Evolutionary conservation across 768 basidiomycete species (phyloP), one percentile per base, ranked within the genome.

Genomic region (Dentipellis sp.): DNA sequence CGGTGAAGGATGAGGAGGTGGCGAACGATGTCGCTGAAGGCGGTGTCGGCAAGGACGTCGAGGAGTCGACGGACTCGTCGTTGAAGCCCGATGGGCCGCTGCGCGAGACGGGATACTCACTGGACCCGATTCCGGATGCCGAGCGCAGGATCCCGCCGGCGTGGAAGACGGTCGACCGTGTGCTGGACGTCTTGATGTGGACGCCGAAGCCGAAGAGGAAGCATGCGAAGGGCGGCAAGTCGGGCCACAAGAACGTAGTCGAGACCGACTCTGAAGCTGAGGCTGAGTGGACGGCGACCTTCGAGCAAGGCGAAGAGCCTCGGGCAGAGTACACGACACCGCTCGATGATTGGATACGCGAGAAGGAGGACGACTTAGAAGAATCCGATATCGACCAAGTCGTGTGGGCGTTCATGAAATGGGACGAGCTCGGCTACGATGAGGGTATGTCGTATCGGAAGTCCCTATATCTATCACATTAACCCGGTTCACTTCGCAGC

Each of bases 131-230:
- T 23, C 76, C 79, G 0, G 84, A 93, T 54, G 94, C 93, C 2
- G 83, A 88, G 61, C 72, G 69, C 14, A 77, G 80, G 56, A 86
- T 97, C 19, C 91, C 93, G 7, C 71, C 71, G 0, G 74, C 80
- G 7, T 97, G 95, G 95, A 86, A 84, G 69, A 91, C 87, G 0
- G 75, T 92, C n/a, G 94, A 95, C 64, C 84, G 94, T n/a, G 76
- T 98, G 23, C 75, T 99, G 36, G 91, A 97, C 62, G 73, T 94
- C 21, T 70, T 81, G 45, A 69, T 94, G 16, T 86, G 86, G 80
- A 52, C 58, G 53, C 65, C 65, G 62, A 56, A 10, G 21, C 48
- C 57, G 54, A 64, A 50, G 55, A 61, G 68, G 67, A 56, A 56
- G 62, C 29, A 3, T 29, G 29, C 29, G 29, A 57, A 56, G 56